Evolutionary conservation across 2,329 filamentous ascomycete genomes (phyloP).

Genomic region (Ceratocystis colombiana): DNA sequence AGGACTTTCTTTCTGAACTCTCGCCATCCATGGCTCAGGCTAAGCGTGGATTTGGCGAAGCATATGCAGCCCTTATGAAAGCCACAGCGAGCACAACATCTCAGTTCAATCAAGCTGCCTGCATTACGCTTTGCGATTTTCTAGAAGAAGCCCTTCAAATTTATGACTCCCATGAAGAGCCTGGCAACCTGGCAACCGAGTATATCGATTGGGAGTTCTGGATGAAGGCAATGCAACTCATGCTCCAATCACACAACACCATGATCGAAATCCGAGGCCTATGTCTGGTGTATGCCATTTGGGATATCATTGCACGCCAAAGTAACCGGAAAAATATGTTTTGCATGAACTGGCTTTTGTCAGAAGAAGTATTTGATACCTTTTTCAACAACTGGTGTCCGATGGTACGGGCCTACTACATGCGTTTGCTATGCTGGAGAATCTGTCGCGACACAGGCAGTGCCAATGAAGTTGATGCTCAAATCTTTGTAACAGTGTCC

Average conservation of each 20-base stretch:
- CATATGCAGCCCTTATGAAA: constrained; percentile 64
- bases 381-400: constrained; percentile 93
- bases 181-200: constrained; percentile 33
- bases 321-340: constrained; percentile 57
- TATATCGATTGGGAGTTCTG: constrained; percentile 75
- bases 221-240: constrained; percentile 67
- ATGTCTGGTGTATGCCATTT: constrained; percentile 69
- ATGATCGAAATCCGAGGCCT: constrained; percentile 81
- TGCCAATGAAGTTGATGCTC: constrained; percentile 51
- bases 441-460: constrained; percentile 66
- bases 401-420: constrained; percentile 88
- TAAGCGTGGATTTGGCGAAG: constrained; percentile 63
- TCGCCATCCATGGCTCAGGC: constrained; percentile 35
- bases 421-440: constrained; percentile 83
- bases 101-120: constrained; percentile 70
- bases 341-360: constrained; percentile 65
- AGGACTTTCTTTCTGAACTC: constrained; percentile 58
- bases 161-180: constrained; percentile 40
- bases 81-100: constrained; percentile 65
- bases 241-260: constrained; percentile 74
- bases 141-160: constrained; percentile 70
- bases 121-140: constrained; percentile 85
- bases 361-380: constrained; percentile 63
- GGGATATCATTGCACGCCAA: constrained; percentile 60
- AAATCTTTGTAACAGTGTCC: constrained; percentile 58